Conservation (phyloP, 129 eudicot species). For the Chrysanthemum makinoi region DNA sequence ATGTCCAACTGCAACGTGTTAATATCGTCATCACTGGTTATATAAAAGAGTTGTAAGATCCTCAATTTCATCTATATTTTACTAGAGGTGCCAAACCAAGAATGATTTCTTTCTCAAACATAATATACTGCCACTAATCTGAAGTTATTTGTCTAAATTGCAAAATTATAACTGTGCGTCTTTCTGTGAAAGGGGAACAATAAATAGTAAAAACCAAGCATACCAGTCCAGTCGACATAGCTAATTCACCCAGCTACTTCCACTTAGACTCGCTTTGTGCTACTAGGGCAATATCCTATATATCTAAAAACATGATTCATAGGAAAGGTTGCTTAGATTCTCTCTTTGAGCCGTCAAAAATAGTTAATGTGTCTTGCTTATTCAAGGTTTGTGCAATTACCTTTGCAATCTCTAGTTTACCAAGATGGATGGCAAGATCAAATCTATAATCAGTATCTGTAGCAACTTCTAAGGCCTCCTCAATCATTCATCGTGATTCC, state of each 20-base stretch:
- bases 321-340: conserved; percentile 8
- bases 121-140: too few species aligned
- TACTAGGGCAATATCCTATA: conserved; percentile 68
- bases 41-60: background rate
- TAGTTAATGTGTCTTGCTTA: conserved; percentile 33
- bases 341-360: background rate
- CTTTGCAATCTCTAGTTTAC: conserved; percentile 50
- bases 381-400: conserved; percentile 29
- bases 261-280: conserved; percentile 77
- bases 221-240: conserved; percentile 86
- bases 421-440: conserved; percentile 87
- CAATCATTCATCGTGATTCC: too few species aligned
- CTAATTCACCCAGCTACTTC: conserved; percentile 90
- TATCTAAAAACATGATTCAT: conserved; percentile 7
- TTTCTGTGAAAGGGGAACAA: too few species aligned
- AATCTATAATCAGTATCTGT: conserved; percentile 77
- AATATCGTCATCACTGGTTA: conserved; percentile 1
- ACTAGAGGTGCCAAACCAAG: too few species aligned
- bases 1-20: conserved; percentile 55
- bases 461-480: conserved; percentile 41
- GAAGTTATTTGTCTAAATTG: too few species aligned
- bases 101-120: too few species aligned
- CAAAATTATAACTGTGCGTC: too few species aligned
- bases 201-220: background rate
- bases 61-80: too few species aligned